phyloP scores from a whole-genome alignment of 108 stramenopile species.

The Schizochytrium sp. region DNA sequence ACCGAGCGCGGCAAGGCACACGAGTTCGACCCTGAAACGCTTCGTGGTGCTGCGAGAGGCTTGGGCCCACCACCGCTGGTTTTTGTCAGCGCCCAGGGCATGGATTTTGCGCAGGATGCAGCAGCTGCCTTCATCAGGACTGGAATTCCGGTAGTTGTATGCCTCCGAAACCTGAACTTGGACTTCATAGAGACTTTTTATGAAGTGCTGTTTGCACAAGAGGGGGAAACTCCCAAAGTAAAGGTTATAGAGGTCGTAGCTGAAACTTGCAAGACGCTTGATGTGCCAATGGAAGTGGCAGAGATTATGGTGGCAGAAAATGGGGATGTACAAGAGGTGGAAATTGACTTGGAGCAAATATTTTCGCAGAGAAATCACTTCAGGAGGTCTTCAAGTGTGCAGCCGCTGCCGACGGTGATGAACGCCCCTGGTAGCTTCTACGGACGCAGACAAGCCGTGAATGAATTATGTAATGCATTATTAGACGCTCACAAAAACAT shows the following conservation, averaged over 20 bases:
- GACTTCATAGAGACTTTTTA: slow-evolving; percentile 29
- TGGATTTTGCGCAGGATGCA: not conserved
- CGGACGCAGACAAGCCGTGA: not conserved
- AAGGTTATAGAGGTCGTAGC: too few relatives aligned
- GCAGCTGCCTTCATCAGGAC: not conserved
- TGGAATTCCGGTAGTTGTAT: slow-evolving; percentile 16
- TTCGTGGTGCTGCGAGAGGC: not conserved
- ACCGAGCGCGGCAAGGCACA: not conserved
- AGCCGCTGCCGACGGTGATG: not conserved
- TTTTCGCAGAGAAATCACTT: not conserved
- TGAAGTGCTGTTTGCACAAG: not conserved
- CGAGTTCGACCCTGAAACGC: not conserved
- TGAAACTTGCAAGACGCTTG: too few relatives aligned
- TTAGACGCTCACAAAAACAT: not conserved
- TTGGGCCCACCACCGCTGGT: not conserved
- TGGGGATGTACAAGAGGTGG: too few relatives aligned
- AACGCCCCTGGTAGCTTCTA: not conserved
- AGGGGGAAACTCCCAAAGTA: too few relatives aligned
- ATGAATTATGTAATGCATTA: not conserved
- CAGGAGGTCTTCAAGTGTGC: not conserved
- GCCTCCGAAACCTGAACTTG: not conserved
- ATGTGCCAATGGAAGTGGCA: too few relatives aligned
- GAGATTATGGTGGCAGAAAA: too few relatives aligned
- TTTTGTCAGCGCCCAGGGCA: slow-evolving; percentile 31
- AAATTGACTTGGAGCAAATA: too few relatives aligned